These are phyloP conservation scores for Candida pseudoglaebosa DNA, from an alignment of 805 yeast species.

Conservation along the genomic window DNA sequence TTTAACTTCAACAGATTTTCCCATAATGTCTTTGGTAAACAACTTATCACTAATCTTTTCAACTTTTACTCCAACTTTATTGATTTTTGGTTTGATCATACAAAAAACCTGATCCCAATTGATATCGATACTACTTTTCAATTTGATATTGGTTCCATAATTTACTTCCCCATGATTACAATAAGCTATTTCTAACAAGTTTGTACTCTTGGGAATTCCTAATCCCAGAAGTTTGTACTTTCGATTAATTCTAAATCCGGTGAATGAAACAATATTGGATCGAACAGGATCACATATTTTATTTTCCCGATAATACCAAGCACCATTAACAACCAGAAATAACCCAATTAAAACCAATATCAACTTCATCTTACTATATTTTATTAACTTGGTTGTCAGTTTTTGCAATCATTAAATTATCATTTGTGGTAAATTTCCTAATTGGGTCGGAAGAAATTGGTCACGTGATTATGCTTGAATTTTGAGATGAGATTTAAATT, in stretches of 20 bases:
- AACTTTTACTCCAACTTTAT: conserved; percentile 4
- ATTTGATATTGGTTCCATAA: conserved; percentile 35
- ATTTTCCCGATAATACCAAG: conserved; percentile 24
- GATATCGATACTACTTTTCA: conserved; percentile 32
- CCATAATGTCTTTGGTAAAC: too few species aligned
- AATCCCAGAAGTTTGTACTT: conserved; percentile 40
- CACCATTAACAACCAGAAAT: conserved; percentile 1
- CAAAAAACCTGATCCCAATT: conserved; percentile 50
- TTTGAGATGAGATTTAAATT: background rate
- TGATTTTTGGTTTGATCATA: conserved; percentile 29
- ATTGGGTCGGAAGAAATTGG: background rate
- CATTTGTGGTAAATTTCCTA: background rate
- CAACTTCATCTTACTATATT: background rate
- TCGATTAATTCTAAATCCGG: conserved; percentile 55
- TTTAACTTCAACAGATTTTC: background rate
- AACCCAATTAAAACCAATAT: background rate
- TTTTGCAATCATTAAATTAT: too few species aligned
- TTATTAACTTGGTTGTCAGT: too few species aligned
- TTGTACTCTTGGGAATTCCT: conserved; percentile 32
- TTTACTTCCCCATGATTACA: conserved; percentile 50
- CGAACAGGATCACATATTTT: conserved; percentile 30
- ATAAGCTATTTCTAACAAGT: conserved; percentile 44
- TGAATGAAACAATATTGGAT: conserved; percentile 33
- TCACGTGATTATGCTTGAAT: background rate
- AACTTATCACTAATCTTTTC: background rate